Evolutionary conservation across 1,284 basidiomycete genomes (phyloP), one percentile per base, ranked within the genome.

Genomic region (Rhodotorula sp.): DNA sequence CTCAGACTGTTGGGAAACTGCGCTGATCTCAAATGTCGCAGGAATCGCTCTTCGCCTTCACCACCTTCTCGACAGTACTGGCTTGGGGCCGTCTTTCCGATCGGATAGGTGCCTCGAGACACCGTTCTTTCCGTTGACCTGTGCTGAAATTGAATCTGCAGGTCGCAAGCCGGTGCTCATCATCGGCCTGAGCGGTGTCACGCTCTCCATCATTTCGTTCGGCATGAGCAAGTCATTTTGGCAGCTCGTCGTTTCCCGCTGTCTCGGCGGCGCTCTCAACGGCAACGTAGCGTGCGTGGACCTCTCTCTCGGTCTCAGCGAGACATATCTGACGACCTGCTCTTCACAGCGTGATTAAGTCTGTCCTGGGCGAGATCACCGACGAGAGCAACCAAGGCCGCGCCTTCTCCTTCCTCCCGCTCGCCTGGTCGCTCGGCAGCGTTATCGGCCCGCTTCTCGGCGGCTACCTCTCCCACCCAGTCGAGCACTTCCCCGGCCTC

Each of bases 81-180:
- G 72, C 75, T n/a, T 82, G 81, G 81, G 81, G 80, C 4, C 69
- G 80, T 0, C 75, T 82, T 3, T 79, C 78, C 5, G 82, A 82
- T 65, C 73, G 78, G 0, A 79, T 82, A 12, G 82, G 62, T 55
- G 19, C 8, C 9, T 14, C 21, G 19, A 25, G 19, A 5, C 41
- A 7, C 5, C 23, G n/a, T 34, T 49, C 48, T 12, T 27, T 14
- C 27, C 0, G 7, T 5, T 19, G 16, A 21, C 7, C 5, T 25
- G 45, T 7, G 21, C 27, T 19, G 57, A 27, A 13, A 19, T 45
- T 59, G 9, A 16, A 46, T 44, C 19, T 27, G 17, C 62, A 63
- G 62, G 82, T 41, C 72, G 82, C 4, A 83, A 82, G 50, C 83
- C 83, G 0, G 80, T 84, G 0, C 74, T 84, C 8, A 65, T 83